A percentile compares a stretch with the other conserved stretches of the same genome.
These are phyloP conservation scores for Heimioporus punctisporus DNA, from an alignment of 1,284 basidiomycete genomes.

Conservation along the genomic window DNA sequence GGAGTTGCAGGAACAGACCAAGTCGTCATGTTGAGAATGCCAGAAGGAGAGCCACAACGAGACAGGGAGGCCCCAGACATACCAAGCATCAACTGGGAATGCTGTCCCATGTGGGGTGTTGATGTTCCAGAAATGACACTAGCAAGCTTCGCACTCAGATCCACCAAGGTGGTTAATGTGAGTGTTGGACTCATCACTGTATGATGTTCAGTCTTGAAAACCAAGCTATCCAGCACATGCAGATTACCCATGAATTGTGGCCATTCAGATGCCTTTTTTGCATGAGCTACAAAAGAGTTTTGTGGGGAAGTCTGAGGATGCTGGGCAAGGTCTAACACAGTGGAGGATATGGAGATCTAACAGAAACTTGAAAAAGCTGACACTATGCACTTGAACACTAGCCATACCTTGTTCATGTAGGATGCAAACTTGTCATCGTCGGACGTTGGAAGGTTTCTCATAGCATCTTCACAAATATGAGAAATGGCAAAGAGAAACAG, in stretches of 20 bases:
- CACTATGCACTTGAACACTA: no score
- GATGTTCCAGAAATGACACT: conserved; percentile 43
- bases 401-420: conserved; percentile 67
- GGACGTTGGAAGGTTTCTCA: conserved; percentile 89
- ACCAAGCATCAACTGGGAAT: conserved; percentile 54
- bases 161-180: conserved; percentile 57
- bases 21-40: conserved; percentile 57
- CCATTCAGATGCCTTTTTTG: conserved; percentile 91
- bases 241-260: conserved; percentile 78
- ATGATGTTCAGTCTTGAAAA: conserved; percentile 59
- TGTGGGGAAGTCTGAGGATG: conserved; percentile 82
- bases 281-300: conserved; percentile 55
- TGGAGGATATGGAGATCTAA: conserved; percentile 87
- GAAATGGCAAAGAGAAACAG: conserved; percentile 2
- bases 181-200: conserved; percentile 75
- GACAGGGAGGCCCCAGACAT: conserved; percentile 48
- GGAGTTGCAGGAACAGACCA: conserved; percentile 81
- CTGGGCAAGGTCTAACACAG: conserved; percentile 91
- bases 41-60: conserved; percentile 72
- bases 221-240: conserved; percentile 57
- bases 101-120: conserved; percentile 65
- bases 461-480: conserved; percentile 65
- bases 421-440: conserved; percentile 87
- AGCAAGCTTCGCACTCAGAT: conserved; percentile 45
- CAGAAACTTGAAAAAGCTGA: not conserved